Evolutionary conservation across 805 yeast genomes (phyloP).

Genomic region (Schizosaccharomyces pombe): DNA sequence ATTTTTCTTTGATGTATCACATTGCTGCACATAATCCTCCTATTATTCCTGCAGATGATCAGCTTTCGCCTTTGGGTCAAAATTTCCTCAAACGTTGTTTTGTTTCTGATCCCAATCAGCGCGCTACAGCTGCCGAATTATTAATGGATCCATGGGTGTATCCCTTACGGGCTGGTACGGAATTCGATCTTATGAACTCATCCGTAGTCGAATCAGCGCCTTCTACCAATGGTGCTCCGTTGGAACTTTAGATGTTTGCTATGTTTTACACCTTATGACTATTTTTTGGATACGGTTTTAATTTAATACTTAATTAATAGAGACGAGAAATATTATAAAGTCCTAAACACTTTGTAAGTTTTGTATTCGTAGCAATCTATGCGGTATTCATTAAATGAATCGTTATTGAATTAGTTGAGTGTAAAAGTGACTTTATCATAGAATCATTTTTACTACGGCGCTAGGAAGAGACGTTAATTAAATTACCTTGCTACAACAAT

Average conservation of each 20-base stretch:
- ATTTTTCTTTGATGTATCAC: conserved; percentile 96
- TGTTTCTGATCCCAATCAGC: conserved; percentile 55
- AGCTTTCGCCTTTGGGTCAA: conserved; percentile 50
- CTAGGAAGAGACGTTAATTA: too few relatives aligned
- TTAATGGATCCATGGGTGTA: conserved; percentile 72
- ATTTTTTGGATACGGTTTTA: too few relatives aligned
- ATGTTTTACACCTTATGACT: too few relatives aligned
- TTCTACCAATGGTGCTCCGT: not conserved
- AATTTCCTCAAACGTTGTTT: conserved; percentile 52
- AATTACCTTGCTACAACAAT: too few relatives aligned
- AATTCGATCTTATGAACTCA: not conserved
- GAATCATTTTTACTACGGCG: too few relatives aligned
- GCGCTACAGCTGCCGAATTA: conserved; percentile 68
- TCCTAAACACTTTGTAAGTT: too few relatives aligned
- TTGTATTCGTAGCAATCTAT: too few relatives aligned
- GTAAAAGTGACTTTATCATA: too few relatives aligned
- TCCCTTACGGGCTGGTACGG: not conserved
- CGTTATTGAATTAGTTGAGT: too few relatives aligned
- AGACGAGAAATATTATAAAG: too few relatives aligned
- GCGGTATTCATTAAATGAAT: too few relatives aligned
- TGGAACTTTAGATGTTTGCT: not conserved
- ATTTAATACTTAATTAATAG: too few relatives aligned
- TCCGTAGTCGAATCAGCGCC: not conserved
- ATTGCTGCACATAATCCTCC: conserved; percentile 91
- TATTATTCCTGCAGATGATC: conserved; percentile 55